Percentiles rank a stretch among this genome's conserved stretches.
Conservation (phyloP, 192 early-diverging fungal genomes). For the Coemansia sp. region DNA sequence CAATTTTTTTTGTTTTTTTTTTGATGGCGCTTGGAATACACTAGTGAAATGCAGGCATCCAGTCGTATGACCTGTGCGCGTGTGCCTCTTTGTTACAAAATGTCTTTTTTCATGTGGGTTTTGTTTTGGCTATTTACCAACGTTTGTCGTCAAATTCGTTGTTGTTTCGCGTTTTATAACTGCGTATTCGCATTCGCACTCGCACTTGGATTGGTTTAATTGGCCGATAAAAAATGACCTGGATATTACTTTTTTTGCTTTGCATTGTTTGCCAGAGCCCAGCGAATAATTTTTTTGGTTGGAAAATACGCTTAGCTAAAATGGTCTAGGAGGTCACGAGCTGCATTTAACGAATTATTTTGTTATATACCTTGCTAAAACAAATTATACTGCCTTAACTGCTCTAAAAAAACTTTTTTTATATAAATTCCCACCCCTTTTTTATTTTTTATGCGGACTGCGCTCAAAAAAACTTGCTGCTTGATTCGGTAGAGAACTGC, state of each 20-base stretch:
- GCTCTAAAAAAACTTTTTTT: neutral
- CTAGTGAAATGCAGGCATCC: neutral
- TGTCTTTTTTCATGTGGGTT: neutral
- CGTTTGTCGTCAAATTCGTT: neutral
- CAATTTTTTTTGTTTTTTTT: neutral
- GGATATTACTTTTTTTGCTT: neutral
- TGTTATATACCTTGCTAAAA: neutral
- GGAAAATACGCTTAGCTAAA: neutral
- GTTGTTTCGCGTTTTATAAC: neutral
- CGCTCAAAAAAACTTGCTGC: neutral
- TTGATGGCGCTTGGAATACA: neutral
- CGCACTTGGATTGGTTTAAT: conserved; percentile 1
- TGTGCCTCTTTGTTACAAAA: neutral
- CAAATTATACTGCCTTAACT: conserved; percentile 9
- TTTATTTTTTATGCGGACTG: conserved; percentile 24
- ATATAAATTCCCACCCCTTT: conserved; percentile 46
- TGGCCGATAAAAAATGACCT: neutral
- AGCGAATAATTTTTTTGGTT: neutral
- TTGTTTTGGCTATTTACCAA: neutral
- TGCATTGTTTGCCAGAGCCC: neutral
- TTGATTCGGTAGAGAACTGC: conserved; percentile 79
- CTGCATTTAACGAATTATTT: neutral
- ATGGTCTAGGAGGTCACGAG: neutral
- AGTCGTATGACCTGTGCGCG: neutral
- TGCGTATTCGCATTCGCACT: neutral